Evolutionary conservation across 495 filamentous ascomycete species (phyloP).

Genomic region (Cryomyces minteri): DNA sequence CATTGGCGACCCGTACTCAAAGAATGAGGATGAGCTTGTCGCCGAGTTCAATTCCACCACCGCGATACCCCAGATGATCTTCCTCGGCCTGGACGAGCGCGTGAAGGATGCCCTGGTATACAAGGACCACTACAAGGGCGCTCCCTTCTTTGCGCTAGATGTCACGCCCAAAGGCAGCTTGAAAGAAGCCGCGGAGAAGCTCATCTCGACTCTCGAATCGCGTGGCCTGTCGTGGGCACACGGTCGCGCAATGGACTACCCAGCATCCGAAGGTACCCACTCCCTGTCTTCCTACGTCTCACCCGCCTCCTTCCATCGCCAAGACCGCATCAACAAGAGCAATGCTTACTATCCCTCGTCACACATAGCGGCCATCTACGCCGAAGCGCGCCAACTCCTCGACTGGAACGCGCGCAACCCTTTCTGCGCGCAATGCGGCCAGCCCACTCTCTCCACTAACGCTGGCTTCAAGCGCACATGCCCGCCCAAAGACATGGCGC

Average conservation of each 20-base stretch:
- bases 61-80: conserved; percentile 52
- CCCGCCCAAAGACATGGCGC: conserved; percentile 53
- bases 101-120: conserved; percentile 28
- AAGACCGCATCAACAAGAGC: not conserved
- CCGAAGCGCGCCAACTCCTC: conserved; percentile 70
- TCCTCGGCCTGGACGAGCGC: conserved; percentile 70
- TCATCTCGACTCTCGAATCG: conserved; percentile 37
- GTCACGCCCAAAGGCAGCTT: conserved; percentile 52
- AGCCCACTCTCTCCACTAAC: conserved; percentile 68
- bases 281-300: not conserved
- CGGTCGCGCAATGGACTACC: conserved; percentile 23
- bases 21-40: conserved; percentile 54
- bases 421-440: conserved; percentile 78
- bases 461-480: conserved; percentile 83
- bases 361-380: conserved; percentile 62
- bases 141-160: conserved; percentile 78
- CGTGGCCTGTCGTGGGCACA: conserved; percentile 41
- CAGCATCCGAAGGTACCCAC: conserved; percentile 41
- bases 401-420: conserved; percentile 93
- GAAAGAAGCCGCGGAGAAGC: conserved; percentile 26
- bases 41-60: conserved; percentile 52
- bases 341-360: conserved; percentile 2
- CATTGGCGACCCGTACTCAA: conserved; percentile 56
- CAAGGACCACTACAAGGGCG: conserved; percentile 47
- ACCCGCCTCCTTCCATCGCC: not conserved